These are phyloP conservation scores for Macrotyloma uniflorum DNA, from an alignment of 306 rosid genomes.

Conservation along the genomic window DNA sequence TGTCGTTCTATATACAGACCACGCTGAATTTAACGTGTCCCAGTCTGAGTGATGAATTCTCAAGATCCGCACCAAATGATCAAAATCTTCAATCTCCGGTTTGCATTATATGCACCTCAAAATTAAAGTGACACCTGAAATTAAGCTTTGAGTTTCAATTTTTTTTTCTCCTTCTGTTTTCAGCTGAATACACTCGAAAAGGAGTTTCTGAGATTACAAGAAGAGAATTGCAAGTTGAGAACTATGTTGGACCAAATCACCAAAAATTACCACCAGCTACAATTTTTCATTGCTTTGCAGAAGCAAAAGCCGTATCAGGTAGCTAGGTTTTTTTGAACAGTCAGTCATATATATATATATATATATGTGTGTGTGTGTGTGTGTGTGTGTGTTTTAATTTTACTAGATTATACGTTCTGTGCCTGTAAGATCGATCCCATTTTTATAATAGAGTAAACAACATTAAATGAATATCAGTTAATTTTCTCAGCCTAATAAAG, in stretches of 20 bases:
- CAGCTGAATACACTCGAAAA: constrained; percentile 30
- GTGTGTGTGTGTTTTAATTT: neutral
- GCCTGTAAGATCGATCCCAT: neutral
- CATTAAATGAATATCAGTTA: neutral
- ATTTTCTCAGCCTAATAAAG: neutral
- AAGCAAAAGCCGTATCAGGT: constrained; percentile 42
- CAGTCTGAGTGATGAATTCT: neutral
- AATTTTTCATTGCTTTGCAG: constrained; percentile 36
- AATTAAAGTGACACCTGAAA: neutral
- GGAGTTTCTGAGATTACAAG: constrained; percentile 40
- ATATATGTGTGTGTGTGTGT: too few relatives aligned
- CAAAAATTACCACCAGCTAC: constrained; percentile 44
- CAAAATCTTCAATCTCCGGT: constrained; percentile 29
- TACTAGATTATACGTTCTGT: neutral
- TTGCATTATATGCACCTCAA: neutral
- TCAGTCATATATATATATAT: neutral
- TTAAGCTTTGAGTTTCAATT: neutral
- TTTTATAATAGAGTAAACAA: neutral
- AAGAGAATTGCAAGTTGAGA: constrained; percentile 42
- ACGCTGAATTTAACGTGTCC: constrained; percentile 29
- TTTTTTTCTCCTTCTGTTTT: neutral
- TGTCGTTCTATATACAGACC: constrained; percentile 23
- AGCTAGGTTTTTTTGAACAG: neutral
- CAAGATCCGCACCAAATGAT: neutral
- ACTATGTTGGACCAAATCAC: constrained; percentile 45